Evolutionary conservation across 768 basidiomycete species (phyloP), one percentile per base, ranked within the genome.

Genomic region (Phlegmacium glaucopus): DNA sequence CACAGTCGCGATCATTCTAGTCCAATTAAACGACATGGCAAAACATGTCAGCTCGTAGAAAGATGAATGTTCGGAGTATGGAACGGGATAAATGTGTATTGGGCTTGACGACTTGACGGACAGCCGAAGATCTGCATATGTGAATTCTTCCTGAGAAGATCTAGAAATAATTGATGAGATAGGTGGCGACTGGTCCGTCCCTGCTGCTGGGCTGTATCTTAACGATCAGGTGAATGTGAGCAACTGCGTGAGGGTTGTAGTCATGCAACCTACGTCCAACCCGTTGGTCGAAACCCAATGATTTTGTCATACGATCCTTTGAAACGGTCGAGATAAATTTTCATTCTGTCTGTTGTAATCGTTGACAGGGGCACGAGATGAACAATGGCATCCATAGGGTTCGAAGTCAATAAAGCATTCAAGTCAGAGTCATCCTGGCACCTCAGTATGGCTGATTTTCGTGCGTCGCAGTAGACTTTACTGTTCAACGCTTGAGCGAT

Each of bases 1-100:
- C 32, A 94, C 96, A 0, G 96, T 98, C 9, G 96, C 90, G 57
- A 98, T 94, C 78, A 98, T 95, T 62, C 82, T 85, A 0, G 69
- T 75, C 87, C 84, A 95, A 52, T 82, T 79, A 36, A 93, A 74
- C 15, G 90, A 92, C 67, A 97, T 78, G 4, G 93, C 92, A 63
- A 97, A 97, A 63, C 92, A 94, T 9, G 93, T 95, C 53, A 95
- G 73, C 66, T 98, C 95, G 57, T 90, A 90, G 67, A 97, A 97
- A 28, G 90, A 93, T 27, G 90, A 92, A 63, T 98, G 95, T 61
- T 98, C 96, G 5, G 94, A 97, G 61, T 98, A 98, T 9, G 85
- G 88, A 45, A 90, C 83, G 44, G 90, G 87, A 59, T 85, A 91
- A 36, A 96, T 70, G 67, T 86, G 85, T 38, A 88, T 64, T 27